Evolutionary conservation across 129 eudicot genomes (phyloP), one percentile per base, ranked within the genome.

Genomic region (Ambrosia trifida): DNA sequence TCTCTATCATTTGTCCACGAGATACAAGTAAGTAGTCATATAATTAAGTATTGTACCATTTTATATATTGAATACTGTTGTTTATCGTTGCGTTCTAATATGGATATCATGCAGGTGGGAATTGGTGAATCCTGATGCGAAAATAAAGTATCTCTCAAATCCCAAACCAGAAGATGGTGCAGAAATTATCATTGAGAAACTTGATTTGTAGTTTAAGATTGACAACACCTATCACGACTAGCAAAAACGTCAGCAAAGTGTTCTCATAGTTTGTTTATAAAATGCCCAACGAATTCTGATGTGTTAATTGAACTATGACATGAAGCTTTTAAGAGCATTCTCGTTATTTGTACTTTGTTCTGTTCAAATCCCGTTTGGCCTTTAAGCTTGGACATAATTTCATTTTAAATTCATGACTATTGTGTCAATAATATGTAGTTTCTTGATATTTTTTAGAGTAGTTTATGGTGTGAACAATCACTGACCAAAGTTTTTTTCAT

Each of bases 81-180:
- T 14, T 16, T 52, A 11, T 11, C 8, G 28, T 46, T 50, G 38
- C 11, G 13, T 46, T 72, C 4, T 66, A n/a, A 54, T 43, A 4
- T 17, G 56, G 16, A 61, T 69, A 59, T 4, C 13, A 59, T 56
- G 72, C 64, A 85, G 90, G 72, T 88, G 95, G 95, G 73, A 83
- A 18, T 68, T 88, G 62, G 78, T 85, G 49, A 83, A 88, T 80
- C 86, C 95, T 0, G 41, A 80, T 5, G 95, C 86, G 30, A 68
- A 79, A 28, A 68, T 87, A 69, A 38, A 31, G 59, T 85, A 87
- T 75, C 95, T 87, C 33, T 66, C 95, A 4, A 85, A 79, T 71
- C 89, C 78, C 12, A 87, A 77, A 63, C 89, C 85, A 2, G 82
- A 36, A 52, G 94, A 87, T 51, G 89, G 83, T 16, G 87, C 78